Percentiles rank a stretch among this genome's conserved stretches.
Evolutionary conservation across 495 filamentous ascomycete species (phyloP).

Genomic region (Aspergillus cavernicola): DNA sequence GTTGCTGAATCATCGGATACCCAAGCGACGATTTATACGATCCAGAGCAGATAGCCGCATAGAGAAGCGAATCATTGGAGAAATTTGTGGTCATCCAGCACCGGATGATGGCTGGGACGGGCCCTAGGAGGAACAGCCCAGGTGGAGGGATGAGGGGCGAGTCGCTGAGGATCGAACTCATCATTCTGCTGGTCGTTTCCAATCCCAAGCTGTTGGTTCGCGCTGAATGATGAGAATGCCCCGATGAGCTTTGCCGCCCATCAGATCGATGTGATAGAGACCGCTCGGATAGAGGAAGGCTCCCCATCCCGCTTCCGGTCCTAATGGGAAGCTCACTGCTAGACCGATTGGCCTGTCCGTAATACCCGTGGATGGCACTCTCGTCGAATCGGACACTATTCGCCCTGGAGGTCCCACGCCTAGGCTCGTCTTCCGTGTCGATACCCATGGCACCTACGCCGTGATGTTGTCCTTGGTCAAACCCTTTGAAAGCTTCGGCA

Average conservation of each 20-base stretch:
- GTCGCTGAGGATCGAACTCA: constrained; percentile 56
- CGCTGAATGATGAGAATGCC: constrained; percentile 76
- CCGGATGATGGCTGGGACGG: constrained; percentile 88
- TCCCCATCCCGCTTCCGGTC: constrained; percentile 76
- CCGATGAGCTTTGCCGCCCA: constrained; percentile 88
- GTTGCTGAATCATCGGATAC: constrained; percentile 63
- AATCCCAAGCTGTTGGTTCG: constrained; percentile 80
- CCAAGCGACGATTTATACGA: constrained; percentile 82
- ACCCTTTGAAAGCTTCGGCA: constrained; percentile 75
- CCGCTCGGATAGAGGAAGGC: constrained; percentile 81
- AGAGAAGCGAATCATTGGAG: constrained; percentile 80
- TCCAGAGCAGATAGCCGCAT: constrained; percentile 88
- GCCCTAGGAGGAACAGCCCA: constrained; percentile 74
- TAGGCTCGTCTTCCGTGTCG: constrained; percentile 85
- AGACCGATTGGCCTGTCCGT: constrained; percentile 74
- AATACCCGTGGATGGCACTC: constrained; percentile 87
- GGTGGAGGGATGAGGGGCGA: constrained; percentile 75
- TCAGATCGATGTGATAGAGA: constrained; percentile 93
- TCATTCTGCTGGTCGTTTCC: constrained; percentile 62
- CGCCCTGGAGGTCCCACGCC: constrained; percentile 85
- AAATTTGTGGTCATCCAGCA: constrained; percentile 90
- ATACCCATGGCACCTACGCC: constrained; percentile 68
- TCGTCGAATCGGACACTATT: constrained; percentile 99
- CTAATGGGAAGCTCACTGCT: constrained; percentile 75
- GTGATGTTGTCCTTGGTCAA: constrained; percentile 75